Evolutionary conservation across 257 asterid genomes (phyloP), one percentile per base, ranked within the genome.

Genomic region (Salvia miltiorrhiza): DNA sequence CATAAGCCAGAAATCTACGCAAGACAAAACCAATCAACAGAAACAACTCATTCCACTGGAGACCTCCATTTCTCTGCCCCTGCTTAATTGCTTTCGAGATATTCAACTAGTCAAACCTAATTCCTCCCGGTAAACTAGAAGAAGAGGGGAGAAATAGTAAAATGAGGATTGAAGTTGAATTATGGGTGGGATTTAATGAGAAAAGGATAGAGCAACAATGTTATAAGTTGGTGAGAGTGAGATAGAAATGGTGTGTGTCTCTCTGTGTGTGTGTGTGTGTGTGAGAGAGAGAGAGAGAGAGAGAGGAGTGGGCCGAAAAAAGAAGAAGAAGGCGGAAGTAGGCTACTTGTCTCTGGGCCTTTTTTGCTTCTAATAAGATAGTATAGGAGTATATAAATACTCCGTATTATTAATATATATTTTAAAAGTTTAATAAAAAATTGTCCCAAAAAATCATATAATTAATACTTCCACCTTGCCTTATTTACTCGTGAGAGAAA

Each of bases 91-190:
- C 16, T 44, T 43, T 21, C 21, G 17, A 49, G 57, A 19, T 30
- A 13, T 56, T 39, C 45, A 69, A 54, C 26, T 48, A 60, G 52
- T 21, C 24, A 59, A 16, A 54, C 69, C 59, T 56, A 14, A 17
- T 21, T 60, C 73, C 50, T 52, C 57, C 56, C 39, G 72, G 76
- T 61, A 24, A 80, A 75, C 37, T 62, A 53, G 52, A 71, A 54
- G 55, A 47, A 45, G 49, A 59, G 33, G 61, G 63, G 5, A 1
- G 7, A 65, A 65, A 43, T 48, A 33, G 63, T 14, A 32, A 16
- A 72, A 68, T 24, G 61, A 37, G 76, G 56, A 39, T 11, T 62
- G 41, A 24, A 9, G 10, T 1, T 13, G 40, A 47, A 28, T 1
- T 37, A 28, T 30, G 67, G 23, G 24, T 35, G 6, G 39, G 40